Base-by-base conservation (phyloP, 306 rosid genomes). In the Trifolium repens region DNA sequence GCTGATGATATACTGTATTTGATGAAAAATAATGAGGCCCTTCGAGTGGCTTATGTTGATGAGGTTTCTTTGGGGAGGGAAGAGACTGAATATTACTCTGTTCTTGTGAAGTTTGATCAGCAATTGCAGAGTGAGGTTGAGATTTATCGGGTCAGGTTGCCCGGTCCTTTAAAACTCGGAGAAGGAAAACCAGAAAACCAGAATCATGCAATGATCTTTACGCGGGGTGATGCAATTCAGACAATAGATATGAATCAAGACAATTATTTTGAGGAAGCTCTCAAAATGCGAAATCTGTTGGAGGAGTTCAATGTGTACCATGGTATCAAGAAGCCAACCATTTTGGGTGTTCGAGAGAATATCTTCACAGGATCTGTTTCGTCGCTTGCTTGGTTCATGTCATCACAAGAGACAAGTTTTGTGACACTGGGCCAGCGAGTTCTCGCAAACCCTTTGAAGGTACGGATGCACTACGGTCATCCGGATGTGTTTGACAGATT, bases 171-270 rank as follows among this genome's bases (percentile, higher is more conserved):
- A 82, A 91, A 94, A 79, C 83, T 94, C 37, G 98, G 98, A 57
- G 98, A 94, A 87, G 98, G 98, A 67, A 94, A 94, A 76, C 97
- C 98, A 30, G 98, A 94, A 78, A 94, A 94, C 76, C 98, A 94
- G 78, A 94, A 93, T 81, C 98, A 94, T 80, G 97, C 98, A 74
- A 80, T 94, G 80, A 89, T 94, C 84, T 94, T 94, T 82, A 94
- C 97, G 24, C 81, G 98, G 40, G 98, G 98, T 35, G 98, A 94
- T 84, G 97, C 98, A 34, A 0, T 94, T 83, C 98, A 91, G 76
- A 88, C 98, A 66, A 94, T 94, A 77, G 98, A 94, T 85, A 94
- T 94, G 98, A 94, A 94, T 82, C 98, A 94, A 82, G 98, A 94
- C 84, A 87, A 87, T 74, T 90, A 85, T 82, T 94, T 94, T 80